Conservation (phyloP, 306 rosid species). For the Fragaria iinumae region DNA sequence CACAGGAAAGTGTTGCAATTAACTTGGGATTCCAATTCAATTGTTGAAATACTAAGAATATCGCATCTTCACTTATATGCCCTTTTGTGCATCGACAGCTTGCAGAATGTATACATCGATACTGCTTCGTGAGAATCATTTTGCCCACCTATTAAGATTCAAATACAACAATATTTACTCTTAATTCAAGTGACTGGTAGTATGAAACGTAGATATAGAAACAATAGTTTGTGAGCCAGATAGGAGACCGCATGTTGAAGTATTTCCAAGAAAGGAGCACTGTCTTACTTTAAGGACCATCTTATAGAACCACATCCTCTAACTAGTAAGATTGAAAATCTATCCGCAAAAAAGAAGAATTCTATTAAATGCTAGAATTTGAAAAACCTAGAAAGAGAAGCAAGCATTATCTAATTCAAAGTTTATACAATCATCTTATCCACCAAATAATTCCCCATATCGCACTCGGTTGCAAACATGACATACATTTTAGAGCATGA, state of each 20-base stretch:
- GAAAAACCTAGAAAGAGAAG: not conserved
- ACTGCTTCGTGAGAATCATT: conserved; percentile 83
- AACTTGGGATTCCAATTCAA: conserved; percentile 91
- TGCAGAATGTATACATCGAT: conserved; percentile 87
- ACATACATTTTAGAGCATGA: not conserved
- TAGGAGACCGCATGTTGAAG: not conserved
- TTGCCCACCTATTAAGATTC: conserved; percentile 34
- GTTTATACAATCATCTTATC: not conserved
- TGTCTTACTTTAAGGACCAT: not conserved
- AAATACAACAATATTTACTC: conserved; percentile 21
- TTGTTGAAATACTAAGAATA: conserved; percentile 72
- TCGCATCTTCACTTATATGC: conserved; percentile 77
- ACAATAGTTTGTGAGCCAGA: not conserved
- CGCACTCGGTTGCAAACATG: not conserved
- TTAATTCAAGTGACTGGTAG: not conserved
- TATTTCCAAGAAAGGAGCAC: not conserved
- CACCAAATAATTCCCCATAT: not conserved
- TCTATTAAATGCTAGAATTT: not conserved
- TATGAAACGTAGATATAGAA: not conserved
- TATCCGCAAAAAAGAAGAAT: not conserved
- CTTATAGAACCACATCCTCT: not conserved
- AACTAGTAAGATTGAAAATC: not conserved
- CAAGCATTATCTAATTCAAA: not conserved
- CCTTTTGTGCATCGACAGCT: conserved; percentile 90
- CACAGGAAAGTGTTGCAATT: conserved; percentile 78